Base-by-base conservation (phyloP, 345 rosid species). In the Mallotus nudiflorus region DNA sequence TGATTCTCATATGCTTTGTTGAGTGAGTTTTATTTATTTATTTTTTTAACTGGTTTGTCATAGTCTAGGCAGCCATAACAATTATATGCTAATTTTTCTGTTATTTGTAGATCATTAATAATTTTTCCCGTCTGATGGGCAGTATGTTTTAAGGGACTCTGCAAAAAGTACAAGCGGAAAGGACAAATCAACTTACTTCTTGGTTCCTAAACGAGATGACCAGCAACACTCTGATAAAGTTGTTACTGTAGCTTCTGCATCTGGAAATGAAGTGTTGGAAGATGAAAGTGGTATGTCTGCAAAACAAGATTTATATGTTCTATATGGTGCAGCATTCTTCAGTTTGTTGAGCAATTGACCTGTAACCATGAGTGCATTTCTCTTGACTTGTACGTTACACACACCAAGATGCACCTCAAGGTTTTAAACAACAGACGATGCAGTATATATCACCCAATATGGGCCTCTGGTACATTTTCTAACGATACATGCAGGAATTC, bases 81-180 rank as follows among this genome's bases (percentile, higher is more conserved):
- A 44, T 52, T 54, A 14, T n/a, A 33, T 14, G 46, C 9, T 58
- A 9, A 46, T 14, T 28, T 59, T 24, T 60, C 15, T 58, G 54
- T 10, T 60, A 7, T 68, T 33, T 46, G 16, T n/a, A 31, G 13
- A 33, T 50, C 49, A 45, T 62, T 74, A 40, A 73, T 49, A 48
- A 18, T 65, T 53, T 65, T 10, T 68, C 48, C 33, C 66, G 39
- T 74, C 22, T 74, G 70, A 66, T 77, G 79, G 57, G 76, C 85
- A 88, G 92, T 88, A 86, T 77, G 85, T 88, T 65, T 68, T 75
- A 49, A 83, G 90, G 78, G 84, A 86, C 65, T 25, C 70, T 62
- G 81, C 69, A 27, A 78, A 86, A 76, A 63, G 69, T 55, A 45
- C 80, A 29, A 67, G 76, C 65, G 81, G 85, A 51, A 86, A 86